A percentile compares a stretch with the other conserved stretches of the same genome.
phyloP scores from a whole-genome alignment of 345 rosid species.

The Psidium friedrichsthalianum region DNA sequence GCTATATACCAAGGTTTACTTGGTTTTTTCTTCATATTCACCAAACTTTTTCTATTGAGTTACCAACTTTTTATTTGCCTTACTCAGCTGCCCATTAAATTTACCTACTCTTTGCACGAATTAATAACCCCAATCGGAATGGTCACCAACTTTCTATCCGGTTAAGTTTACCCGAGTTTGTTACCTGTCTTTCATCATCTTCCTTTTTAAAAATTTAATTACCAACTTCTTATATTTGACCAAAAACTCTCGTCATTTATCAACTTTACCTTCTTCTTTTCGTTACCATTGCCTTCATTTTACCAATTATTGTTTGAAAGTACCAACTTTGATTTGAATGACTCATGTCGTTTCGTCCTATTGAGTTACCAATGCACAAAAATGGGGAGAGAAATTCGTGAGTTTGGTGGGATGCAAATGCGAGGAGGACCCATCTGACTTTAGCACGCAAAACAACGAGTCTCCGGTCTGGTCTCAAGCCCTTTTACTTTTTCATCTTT shows the following conservation, averaged over 20 bases:
- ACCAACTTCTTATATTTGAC: background rate
- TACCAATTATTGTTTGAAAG: background rate
- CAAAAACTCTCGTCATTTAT: background rate
- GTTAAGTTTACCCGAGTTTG: background rate
- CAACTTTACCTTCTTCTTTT: background rate
- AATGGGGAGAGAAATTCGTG: background rate
- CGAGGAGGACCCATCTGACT: background rate
- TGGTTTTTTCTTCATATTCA: background rate
- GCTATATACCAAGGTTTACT: background rate
- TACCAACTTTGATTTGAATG: background rate
- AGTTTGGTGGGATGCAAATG: background rate
- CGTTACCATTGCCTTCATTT: background rate
- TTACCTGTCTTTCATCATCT: background rate
- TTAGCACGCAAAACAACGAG: background rate
- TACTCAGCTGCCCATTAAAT: background rate
- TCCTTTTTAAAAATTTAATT: background rate
- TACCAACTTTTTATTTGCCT: background rate
- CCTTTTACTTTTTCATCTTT: background rate
- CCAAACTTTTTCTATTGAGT: background rate
- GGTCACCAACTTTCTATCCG: background rate
- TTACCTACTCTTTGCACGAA: background rate
- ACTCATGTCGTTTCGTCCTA: rapidly evolving
- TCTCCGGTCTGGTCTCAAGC: background rate
- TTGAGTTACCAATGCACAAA: background rate
- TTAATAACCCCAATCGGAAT: background rate